Evolutionary conservation across 2,329 filamentous ascomycete species (phyloP).

Genomic region (Colletotrichum siamense): DNA sequence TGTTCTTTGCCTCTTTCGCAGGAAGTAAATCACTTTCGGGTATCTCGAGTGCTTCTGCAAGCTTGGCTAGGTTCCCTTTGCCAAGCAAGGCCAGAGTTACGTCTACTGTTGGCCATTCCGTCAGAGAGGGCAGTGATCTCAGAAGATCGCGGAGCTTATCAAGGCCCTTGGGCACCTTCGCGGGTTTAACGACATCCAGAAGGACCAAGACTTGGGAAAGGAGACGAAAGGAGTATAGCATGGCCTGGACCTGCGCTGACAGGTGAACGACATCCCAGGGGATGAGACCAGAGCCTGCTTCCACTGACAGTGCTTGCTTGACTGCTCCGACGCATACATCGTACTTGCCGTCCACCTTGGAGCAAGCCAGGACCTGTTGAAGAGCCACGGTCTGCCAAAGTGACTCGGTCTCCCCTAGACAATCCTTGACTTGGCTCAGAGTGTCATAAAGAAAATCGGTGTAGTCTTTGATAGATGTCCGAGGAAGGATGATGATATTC

Average conservation of each 20-base stretch:
- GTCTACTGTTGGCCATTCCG: conserved; percentile 10
- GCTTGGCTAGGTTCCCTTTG: not conserved
- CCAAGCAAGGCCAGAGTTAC: not conserved
- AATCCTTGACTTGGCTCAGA: conserved; percentile 27
- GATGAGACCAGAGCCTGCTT: conserved; percentile 25
- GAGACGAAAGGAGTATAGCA: conserved; percentile 66
- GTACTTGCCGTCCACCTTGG: conserved; percentile 31
- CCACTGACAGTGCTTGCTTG: conserved; percentile 2
- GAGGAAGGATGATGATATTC: conserved; percentile 4
- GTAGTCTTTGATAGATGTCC: not conserved
- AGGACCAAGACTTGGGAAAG: conserved; percentile 53
- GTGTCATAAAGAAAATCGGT: conserved; percentile 19
- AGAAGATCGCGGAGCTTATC: not conserved
- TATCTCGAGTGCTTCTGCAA: not conserved
- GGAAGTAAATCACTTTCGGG: not conserved
- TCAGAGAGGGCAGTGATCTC: not conserved
- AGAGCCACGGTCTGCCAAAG: conserved; percentile 15
- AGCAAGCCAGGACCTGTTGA: conserved; percentile 15
- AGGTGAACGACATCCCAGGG: conserved; percentile 68
- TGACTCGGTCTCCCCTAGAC: conserved; percentile 22
- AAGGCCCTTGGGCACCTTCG: not conserved
- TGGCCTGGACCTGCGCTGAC: conserved; percentile 63
- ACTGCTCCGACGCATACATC: conserved; percentile 30
- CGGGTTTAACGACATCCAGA: conserved; percentile 23
- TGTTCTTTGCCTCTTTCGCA: conserved; percentile 7